Conservation (phyloP, 768 basidiomycete genomes). For the Boletus insuetus region DNA sequence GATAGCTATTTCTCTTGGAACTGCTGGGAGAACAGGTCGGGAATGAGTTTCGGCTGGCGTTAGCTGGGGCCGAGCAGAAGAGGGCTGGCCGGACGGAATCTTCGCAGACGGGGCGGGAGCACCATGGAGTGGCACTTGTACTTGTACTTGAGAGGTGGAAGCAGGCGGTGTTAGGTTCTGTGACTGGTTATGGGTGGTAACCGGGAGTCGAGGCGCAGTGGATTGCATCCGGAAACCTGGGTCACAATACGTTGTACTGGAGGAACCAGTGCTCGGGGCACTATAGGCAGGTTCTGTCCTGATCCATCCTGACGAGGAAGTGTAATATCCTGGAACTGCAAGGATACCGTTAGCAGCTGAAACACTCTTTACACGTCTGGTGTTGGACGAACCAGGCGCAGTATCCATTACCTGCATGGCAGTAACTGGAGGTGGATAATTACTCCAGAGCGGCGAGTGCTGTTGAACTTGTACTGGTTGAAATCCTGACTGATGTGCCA, state of each 20-base stretch:
- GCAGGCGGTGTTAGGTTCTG: background rate
- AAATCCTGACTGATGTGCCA: background rate
- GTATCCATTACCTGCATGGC: background rate
- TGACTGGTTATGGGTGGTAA: background rate
- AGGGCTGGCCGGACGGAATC: background rate
- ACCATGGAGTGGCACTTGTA: background rate
- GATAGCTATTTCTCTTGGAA: background rate
- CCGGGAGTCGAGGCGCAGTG: background rate
- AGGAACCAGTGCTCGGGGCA: background rate
- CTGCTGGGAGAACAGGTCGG: background rate
- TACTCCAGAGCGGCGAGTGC: slow-evolving; percentile 6
- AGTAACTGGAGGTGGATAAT: slow-evolving; percentile 4
- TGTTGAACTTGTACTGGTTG: slow-evolving; percentile 10
- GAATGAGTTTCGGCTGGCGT: background rate
- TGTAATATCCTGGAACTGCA: slow-evolving; percentile 1
- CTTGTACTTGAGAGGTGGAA: slow-evolving; percentile 4
- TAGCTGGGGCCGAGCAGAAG: background rate
- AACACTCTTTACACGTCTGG: background rate
- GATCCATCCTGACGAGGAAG: background rate
- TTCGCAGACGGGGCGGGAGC: background rate
- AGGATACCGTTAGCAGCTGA: background rate
- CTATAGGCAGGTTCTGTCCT: background rate
- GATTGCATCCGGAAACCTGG: background rate
- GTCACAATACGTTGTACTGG: background rate
- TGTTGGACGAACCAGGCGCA: slow-evolving; percentile 10